These are phyloP conservation scores for Raddia guianensis DNA, from an alignment of 176 grass and related monocot genomes.

Conservation along the genomic window DNA sequence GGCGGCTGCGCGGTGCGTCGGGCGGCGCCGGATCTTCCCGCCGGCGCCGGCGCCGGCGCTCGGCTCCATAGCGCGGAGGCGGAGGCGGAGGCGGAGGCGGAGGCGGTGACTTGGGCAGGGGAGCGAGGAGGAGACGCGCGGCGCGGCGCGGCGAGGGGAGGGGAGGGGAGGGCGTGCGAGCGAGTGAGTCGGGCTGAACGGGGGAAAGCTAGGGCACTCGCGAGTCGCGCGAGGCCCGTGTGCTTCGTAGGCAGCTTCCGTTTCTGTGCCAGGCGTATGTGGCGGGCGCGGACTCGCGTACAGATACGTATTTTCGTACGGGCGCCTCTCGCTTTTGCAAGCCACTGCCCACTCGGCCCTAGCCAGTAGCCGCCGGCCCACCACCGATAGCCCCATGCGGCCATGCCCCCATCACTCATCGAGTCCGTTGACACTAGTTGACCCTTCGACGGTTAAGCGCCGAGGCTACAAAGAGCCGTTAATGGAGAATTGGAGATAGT, in stretches of 20 bases:
- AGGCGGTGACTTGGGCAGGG: neutral
- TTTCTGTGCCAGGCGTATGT: neutral
- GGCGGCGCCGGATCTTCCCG: slow-evolving; percentile 77
- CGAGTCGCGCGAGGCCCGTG: slow-evolving; percentile 30
- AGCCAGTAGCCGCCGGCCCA: no score
- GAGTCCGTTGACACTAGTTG: no score
- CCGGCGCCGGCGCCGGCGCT: slow-evolving; percentile 57
- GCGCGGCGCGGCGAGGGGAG: neutral
- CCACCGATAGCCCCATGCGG: no score
- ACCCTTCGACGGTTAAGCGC: no score
- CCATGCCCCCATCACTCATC: no score
- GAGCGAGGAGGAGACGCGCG: neutral
- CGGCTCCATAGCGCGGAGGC: slow-evolving; percentile 51
- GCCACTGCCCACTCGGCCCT: neutral
- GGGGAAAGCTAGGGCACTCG: slow-evolving; percentile 33
- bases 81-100: neutral
- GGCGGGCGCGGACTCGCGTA: neutral
- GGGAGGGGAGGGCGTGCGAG: neutral
- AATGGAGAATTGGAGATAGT: no score
- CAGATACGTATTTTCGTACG: slow-evolving; percentile 13
- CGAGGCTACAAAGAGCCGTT: no score
- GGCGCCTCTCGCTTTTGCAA: neutral
- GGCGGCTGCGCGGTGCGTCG: slow-evolving; percentile 28
- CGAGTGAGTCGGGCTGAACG: neutral
- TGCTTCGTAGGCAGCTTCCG: neutral